These are phyloP conservation scores for Dentipellis sp. DNA, from an alignment of 768 basidiomycete genomes.

Conservation along the genomic window DNA sequence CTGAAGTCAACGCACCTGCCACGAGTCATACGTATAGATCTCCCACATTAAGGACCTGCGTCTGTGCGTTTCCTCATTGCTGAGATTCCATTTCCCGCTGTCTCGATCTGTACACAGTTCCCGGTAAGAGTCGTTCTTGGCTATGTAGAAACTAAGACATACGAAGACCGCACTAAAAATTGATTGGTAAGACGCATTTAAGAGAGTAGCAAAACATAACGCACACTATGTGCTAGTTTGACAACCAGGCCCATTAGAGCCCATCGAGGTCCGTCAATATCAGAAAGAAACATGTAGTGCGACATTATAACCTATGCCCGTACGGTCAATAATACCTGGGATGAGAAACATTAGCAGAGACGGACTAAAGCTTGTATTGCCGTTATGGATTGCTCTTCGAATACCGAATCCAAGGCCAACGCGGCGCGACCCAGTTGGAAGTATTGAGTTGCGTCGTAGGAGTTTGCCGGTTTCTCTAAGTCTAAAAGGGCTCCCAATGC, in stretches of 20 bases:
- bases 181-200: constrained; percentile 13
- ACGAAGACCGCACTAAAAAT: constrained; percentile 13
- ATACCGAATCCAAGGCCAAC: constrained; percentile 50
- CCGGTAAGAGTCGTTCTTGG: constrained; percentile 5
- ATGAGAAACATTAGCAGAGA: background rate
- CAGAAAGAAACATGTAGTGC: constrained; percentile 37
- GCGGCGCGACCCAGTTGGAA: constrained; percentile 54
- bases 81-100: constrained; percentile 54
- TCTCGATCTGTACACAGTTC: constrained; percentile 43
- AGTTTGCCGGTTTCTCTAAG: constrained; percentile 42
- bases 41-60: constrained; percentile 58
- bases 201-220: constrained; percentile 15
- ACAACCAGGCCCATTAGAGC: constrained; percentile 62
- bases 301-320: constrained; percentile 42
- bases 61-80: constrained; percentile 45
- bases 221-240: constrained; percentile 61
- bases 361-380: constrained; percentile 57
- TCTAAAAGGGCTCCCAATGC: constrained; percentile 58
- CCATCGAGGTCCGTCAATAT: constrained; percentile 53
- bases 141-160: constrained; percentile 36
- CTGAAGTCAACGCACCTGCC: constrained; percentile 45
- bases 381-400: constrained; percentile 54
- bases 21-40: constrained; percentile 57
- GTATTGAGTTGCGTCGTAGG: constrained; percentile 45
- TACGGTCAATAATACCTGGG: background rate